These are phyloP conservation scores for Metschnikowia arizonensis DNA, from an alignment of 805 yeast genomes.

Conservation along the genomic window DNA sequence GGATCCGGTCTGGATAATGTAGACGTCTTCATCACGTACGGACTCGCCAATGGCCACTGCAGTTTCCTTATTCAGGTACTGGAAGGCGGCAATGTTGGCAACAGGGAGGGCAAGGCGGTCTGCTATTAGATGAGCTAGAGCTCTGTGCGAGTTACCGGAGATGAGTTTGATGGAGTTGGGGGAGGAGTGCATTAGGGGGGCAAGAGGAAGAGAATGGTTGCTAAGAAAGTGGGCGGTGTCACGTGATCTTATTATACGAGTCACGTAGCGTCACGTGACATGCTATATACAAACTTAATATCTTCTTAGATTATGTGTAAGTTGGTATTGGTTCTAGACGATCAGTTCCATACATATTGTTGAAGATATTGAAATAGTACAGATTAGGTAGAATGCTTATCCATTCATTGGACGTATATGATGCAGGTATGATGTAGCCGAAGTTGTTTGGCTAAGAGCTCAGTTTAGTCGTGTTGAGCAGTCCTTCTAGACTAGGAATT, in stretches of 20 bases:
- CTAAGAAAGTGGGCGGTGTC: constrained; percentile 3
- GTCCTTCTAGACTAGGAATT: too few relatives aligned
- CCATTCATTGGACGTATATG: constrained; percentile 13
- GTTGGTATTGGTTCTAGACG: too few relatives aligned
- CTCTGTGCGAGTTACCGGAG: constrained; percentile 78
- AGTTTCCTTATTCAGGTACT: constrained; percentile 84
- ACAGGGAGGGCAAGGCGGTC: constrained; percentile 59
- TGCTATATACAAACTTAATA: too few relatives aligned
- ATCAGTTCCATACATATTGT: too few relatives aligned
- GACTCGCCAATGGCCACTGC: constrained; percentile 84
- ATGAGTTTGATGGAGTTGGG: constrained; percentile 49
- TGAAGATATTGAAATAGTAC: too few relatives aligned
- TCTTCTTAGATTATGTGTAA: too few relatives aligned
- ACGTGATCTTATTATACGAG: too few relatives aligned
- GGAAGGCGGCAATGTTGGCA: constrained; percentile 75
- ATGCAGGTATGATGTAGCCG: constrained; percentile 8
- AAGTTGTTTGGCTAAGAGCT: too few relatives aligned
- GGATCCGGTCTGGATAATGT: constrained; percentile 78
- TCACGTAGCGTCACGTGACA: too few relatives aligned
- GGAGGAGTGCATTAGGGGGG: constrained; percentile 14
- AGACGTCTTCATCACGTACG: constrained; percentile 87
- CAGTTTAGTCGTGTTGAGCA: too few relatives aligned
- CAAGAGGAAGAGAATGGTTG: neutral
- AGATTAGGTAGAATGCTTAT: too few relatives aligned
- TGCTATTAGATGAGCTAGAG: constrained; percentile 70